Evolutionary conservation across 345 rosid species (phyloP).

Genomic region (Arabis alpina): DNA sequence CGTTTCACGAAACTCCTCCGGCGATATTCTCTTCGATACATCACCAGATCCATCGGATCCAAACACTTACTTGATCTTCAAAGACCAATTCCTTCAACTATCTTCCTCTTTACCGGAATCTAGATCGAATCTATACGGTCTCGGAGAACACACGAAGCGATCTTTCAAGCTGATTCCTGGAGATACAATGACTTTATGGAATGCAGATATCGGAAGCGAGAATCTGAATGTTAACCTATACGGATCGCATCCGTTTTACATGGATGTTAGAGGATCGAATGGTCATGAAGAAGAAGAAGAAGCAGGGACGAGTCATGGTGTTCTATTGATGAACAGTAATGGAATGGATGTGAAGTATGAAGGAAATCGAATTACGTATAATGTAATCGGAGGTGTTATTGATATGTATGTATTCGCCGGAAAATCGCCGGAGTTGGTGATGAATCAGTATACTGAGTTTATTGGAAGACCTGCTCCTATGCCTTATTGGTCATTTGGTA

Average conservation of each 20-base stretch:
- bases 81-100: constrained; percentile 77
- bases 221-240: constrained; percentile 59
- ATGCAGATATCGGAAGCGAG: constrained; percentile 50
- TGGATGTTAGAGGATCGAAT: constrained; percentile 57
- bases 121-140: constrained; percentile 63
- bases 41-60: constrained; percentile 45
- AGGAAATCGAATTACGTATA: constrained; percentile 63
- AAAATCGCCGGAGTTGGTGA: constrained; percentile 56
- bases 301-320: constrained; percentile 66
- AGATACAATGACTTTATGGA: constrained; percentile 62
- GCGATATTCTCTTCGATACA: constrained; percentile 65
- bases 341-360: constrained; percentile 70
- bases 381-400: constrained; percentile 66
- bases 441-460: constrained; percentile 69
- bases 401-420: constrained; percentile 68
- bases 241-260: constrained; percentile 79
- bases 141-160: constrained; percentile 77
- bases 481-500: constrained; percentile 90
- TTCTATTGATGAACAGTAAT: constrained; percentile 65
- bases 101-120: constrained; percentile 56
- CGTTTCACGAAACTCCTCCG: constrained; percentile 59
- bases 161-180: constrained; percentile 49
- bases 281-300: constrained; percentile 36
- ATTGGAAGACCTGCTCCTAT: constrained; percentile 75
- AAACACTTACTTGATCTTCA: constrained; percentile 53